Evolutionary conservation across 192 early-diverging fungal genomes (phyloP).

Genomic region (Rhizophagus sp.): DNA sequence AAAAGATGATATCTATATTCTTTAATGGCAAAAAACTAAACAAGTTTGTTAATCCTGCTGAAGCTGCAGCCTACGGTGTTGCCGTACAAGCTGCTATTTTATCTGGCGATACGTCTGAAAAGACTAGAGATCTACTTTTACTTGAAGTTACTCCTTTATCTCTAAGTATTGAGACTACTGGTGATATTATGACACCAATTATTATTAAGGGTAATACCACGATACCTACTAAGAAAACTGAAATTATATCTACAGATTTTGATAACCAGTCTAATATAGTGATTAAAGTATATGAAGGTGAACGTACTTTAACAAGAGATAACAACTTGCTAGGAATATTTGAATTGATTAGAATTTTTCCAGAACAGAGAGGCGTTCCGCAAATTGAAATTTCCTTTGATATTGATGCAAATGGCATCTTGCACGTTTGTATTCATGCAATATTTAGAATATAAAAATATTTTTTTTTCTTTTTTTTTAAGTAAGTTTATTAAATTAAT

Average conservation of each 20-base stretch:
- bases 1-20: slow-evolving; percentile 81
- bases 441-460: too few relatives aligned
- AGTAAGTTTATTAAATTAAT: too few relatives aligned
- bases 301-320: slow-evolving; percentile 72
- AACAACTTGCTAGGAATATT: slow-evolving; percentile 90
- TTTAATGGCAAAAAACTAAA: slow-evolving; percentile 89
- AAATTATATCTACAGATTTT: slow-evolving; percentile 71
- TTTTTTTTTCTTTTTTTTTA: too few relatives aligned
- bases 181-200: slow-evolving; percentile 63
- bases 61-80: slow-evolving; percentile 91
- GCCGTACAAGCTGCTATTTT: slow-evolving; percentile 52
- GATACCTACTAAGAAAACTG: slow-evolving; percentile 78
- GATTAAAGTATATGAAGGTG: neutral
- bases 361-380: too few relatives aligned
- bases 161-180: slow-evolving; percentile 80
- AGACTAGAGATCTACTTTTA: slow-evolving; percentile 71
- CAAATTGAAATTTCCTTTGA: too few relatives aligned
- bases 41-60: slow-evolving; percentile 93
- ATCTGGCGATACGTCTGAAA: slow-evolving; percentile 36
- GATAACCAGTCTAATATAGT: slow-evolving; percentile 81
- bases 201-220: slow-evolving; percentile 57
- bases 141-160: slow-evolving; percentile 77
- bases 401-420: too few relatives aligned
- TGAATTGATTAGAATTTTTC: slow-evolving; percentile 64
- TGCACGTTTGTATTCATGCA: too few relatives aligned